Evolutionary conservation across 1,284 basidiomycete genomes (phyloP), one percentile per base, ranked within the genome.

Genomic region (Trichosporon sp.): DNA sequence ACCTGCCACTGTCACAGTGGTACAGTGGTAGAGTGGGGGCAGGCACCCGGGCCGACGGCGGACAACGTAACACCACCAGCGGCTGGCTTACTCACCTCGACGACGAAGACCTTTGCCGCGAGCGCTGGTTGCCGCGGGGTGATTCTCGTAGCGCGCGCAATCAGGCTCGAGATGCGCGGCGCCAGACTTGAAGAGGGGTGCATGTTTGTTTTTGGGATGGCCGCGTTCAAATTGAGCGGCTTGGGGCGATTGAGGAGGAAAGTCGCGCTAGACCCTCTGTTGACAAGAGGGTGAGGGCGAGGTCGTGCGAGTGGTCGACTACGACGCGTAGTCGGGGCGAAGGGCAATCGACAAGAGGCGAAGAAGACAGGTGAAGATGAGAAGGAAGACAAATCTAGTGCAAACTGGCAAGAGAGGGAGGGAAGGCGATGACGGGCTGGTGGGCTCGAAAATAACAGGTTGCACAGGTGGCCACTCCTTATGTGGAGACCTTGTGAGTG

Each of bases 181-280:
- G 71, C 70, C 59, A 74, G 71, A 35, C 71, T 70, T 16, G 70
- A 68, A 5, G 74, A 72, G 14, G 73, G 73, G 48, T 72, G 71
- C 74, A 75, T 75, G 64, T 38, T 69, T 69, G 48, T 19, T 12
- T 19, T 51, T 26, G 26, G n/a, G 40, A 12, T 12, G 40, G 40
- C 40, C 11, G 40, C 40, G 40, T 16, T 37, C 35, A 10, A 37
- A 37, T 37, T 37, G 35, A 5, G 35, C 35, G 35, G 35, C 35
- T 37, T 37, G 35, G 35, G 26, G 35, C 35, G 35, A 37, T 37
- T 37, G 6, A 37, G 26, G 40, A 43, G 43, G 43, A 4, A 8
- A 54, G 16, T 5, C 51, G 51, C 51, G 51, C 19, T 19, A 51
- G 8, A 4, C 48, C 48, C 7, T 37, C 35, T 54, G 51, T 54